A percentile compares a stretch with the other conserved stretches of the same genome.
Evolutionary conservation across 2,329 filamentous ascomycete species (phyloP).

Genomic region (Canariomyces notabilis): DNA sequence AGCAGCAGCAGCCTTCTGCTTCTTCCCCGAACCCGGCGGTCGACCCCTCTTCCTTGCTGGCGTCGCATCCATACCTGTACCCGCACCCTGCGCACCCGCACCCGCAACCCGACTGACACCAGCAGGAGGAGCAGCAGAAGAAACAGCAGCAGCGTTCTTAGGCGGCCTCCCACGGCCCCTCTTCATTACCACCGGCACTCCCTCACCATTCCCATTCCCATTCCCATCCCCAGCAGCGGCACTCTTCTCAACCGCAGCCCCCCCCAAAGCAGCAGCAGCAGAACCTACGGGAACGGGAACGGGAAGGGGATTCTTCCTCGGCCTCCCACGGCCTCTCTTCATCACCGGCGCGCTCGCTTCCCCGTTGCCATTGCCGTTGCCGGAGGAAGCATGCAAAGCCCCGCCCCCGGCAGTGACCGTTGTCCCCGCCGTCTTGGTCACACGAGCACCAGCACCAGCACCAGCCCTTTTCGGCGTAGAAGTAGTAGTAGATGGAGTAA

Average conservation of each 20-base stretch:
- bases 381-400: neutral
- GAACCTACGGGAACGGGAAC: too few relatives aligned
- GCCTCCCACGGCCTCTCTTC: conserved; percentile 9
- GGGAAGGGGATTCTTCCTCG: conserved; percentile 14
- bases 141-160: neutral
- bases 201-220: neutral
- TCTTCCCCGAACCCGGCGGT: conserved; percentile 5
- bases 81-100: neutral
- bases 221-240: neutral
- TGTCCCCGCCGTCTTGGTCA: neutral
- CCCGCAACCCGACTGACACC: too few relatives aligned
- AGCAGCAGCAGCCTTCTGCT: neutral
- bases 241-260: neutral
- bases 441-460: too few relatives aligned
- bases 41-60: neutral
- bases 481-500: neutral
- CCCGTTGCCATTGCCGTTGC: too few relatives aligned
- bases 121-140: too few relatives aligned
- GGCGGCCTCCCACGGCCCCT: conserved; percentile 6
- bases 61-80: neutral
- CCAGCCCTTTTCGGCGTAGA: neutral
- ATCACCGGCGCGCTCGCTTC: neutral
- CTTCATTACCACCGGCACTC: conserved; percentile 4
- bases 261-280: neutral
- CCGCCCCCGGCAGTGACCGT: neutral